phyloP scores from a whole-genome alignment of 768 basidiomycete species.

The Plicaturopsis crispa region DNA sequence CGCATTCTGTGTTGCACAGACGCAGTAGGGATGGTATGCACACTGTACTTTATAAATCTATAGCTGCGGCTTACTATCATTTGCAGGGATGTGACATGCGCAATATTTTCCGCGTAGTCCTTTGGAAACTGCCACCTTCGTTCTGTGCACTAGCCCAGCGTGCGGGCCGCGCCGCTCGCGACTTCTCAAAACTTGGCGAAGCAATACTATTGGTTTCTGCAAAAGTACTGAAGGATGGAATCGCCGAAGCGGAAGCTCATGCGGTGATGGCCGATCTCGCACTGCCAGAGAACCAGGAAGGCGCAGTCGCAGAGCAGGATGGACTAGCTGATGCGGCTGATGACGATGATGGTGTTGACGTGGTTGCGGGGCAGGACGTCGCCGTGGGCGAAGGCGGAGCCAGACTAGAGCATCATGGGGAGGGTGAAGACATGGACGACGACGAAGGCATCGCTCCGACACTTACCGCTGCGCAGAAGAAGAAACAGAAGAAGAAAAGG shows the following conservation, averaged over 20 bases:
- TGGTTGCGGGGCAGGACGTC: slow-evolving; percentile 3
- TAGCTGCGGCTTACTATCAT: background rate
- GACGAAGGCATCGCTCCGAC: background rate
- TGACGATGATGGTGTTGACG: background rate
- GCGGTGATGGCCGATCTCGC: background rate
- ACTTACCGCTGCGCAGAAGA: background rate
- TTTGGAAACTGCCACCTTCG: slow-evolving; percentile 14
- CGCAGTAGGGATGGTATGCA: slow-evolving; percentile 20
- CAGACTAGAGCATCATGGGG: background rate
- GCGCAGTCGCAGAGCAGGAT: slow-evolving; percentile 1
- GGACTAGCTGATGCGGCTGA: background rate
- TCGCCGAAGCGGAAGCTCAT: background rate
- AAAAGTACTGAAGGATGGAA: slow-evolving; percentile 5
- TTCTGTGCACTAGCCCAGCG: slow-evolving; percentile 15
- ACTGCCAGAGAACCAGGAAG: slow-evolving; percentile 5
- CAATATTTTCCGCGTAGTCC: slow-evolving; percentile 9
- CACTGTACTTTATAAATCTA: background rate
- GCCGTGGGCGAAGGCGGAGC: slow-evolving; percentile 2
- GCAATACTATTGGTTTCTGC: slow-evolving; percentile 9
- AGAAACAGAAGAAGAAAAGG: background rate
- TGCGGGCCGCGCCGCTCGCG: slow-evolving; percentile 12
- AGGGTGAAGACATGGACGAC: too few relatives aligned
- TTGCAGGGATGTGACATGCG: slow-evolving; percentile 12
- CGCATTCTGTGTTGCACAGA: slow-evolving; percentile 16
- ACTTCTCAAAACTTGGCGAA: slow-evolving; percentile 8